phyloP scores from a whole-genome alignment of 495 filamentous ascomycete genomes.

The Aspergillus sclerotioniger region DNA sequence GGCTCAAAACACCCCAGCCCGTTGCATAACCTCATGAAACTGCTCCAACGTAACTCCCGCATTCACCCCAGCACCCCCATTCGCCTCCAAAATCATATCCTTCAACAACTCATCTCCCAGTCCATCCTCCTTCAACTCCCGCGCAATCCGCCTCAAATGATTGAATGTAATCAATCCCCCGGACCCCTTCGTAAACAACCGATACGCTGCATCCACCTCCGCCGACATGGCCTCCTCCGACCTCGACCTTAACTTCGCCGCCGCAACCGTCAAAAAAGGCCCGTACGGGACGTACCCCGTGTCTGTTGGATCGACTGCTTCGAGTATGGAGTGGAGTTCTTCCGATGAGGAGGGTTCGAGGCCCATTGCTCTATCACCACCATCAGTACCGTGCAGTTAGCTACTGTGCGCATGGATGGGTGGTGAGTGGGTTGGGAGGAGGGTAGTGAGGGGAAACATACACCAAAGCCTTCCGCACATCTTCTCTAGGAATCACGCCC shows the following conservation, averaged over 20 bases:
- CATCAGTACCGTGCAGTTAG: neutral
- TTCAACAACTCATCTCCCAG: constrained; percentile 75
- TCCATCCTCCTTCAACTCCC: constrained; percentile 69
- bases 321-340: constrained; percentile 71
- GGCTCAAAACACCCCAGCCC: constrained; percentile 79
- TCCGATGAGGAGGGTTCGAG: constrained; percentile 58
- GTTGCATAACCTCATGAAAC: constrained; percentile 80
- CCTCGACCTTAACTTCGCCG: constrained; percentile 67
- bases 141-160: constrained; percentile 75
- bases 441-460: constrained; percentile 45
- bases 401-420: neutral
- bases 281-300: constrained; percentile 73
- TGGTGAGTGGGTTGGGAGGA: neutral
- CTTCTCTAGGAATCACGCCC: constrained; percentile 69
- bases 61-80: constrained; percentile 69
- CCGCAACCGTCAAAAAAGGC: constrained; percentile 79
- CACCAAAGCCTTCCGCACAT: constrained; percentile 82
- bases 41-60: constrained; percentile 73
- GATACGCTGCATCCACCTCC: constrained; percentile 78
- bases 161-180: constrained; percentile 65
- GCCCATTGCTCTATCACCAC: constrained; percentile 64
- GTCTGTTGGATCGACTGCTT: constrained; percentile 75
- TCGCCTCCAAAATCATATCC: constrained; percentile 94
- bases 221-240: constrained; percentile 53
- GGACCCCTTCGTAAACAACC: constrained; percentile 64